Base-by-base conservation (phyloP, 768 basidiomycete species). In the Lenzites betulinus region DNA sequence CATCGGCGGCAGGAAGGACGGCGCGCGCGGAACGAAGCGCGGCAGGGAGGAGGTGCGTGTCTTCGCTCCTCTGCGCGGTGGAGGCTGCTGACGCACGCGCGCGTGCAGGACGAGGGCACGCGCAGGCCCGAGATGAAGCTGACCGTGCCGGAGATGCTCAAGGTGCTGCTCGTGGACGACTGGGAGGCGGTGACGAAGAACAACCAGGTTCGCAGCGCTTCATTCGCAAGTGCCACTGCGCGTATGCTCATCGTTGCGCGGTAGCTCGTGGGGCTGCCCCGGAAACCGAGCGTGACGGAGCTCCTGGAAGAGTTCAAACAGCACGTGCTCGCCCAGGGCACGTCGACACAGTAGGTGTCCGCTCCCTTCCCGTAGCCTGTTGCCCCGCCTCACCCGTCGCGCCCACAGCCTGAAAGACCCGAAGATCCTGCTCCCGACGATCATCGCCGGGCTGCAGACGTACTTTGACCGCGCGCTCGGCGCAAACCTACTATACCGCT, bases 101-200 rank as follows among this genome's bases (percentile, higher is more conserved):
- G 42, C 8, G 22, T 9, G 22, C 66, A 95, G 83, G 92, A 92
- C 53, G 95, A 96, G 26, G 83, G 78, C 61, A 78, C 78, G 69
- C 87, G 85, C 72, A 87, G 90, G 65, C 89, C 92, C 1, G 95
- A 98, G 69, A 87, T 98, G 81, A 93, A 92, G 76, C 79, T 99
- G 51, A 83, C 79, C 59, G 87, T 97, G 5, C 97, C 96, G 0
- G 97, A 98, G 67, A 73, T 83, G n/a, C 81, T 98, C 63, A 98
- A 97, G 73, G 82, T 87, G 30, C 81, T 90, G 48, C 80, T 99
- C 38, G 95, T 98, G 2, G 95, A 98, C 69, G 97, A 98, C 66
- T 99, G 97, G 97, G 96, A 98, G 74, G 85, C 88, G 5, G 87
- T 98, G 39, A 98, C 97, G 54, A 98, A 97, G 78, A 92, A 95